These are phyloP conservation scores for Ascochyta fabae DNA, from an alignment of 2,329 filamentous ascomycete species.

Conservation along the genomic window DNA sequence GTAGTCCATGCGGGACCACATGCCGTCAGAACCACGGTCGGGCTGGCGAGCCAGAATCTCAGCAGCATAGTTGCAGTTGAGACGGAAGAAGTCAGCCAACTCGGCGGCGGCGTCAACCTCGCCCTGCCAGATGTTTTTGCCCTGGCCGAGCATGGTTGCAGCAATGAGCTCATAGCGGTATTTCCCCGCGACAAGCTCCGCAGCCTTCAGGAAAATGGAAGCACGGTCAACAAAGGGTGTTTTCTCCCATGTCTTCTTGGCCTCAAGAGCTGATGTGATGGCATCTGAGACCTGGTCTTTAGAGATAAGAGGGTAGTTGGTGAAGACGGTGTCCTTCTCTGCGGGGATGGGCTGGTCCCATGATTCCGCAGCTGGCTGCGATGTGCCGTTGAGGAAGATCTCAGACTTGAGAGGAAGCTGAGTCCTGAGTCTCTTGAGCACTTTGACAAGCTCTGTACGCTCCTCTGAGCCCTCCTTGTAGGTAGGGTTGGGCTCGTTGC, in stretches of 20 bases:
- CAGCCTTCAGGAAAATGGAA: slow-evolving; percentile 91
- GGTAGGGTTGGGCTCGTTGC: slow-evolving; percentile 41
- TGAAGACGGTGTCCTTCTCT: slow-evolving; percentile 72
- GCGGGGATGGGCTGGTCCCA: slow-evolving; percentile 38
- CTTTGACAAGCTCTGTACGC: slow-evolving; percentile 32
- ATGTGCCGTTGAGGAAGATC: slow-evolving; percentile 35
- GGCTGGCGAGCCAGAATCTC: slow-evolving; percentile 88
- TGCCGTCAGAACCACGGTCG: slow-evolving; percentile 75
- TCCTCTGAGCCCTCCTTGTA: slow-evolving; percentile 39
- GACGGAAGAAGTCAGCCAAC: slow-evolving; percentile 85
- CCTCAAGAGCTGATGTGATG: slow-evolving; percentile 81
- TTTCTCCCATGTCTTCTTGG: slow-evolving; percentile 82
- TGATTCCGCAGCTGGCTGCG: slow-evolving; percentile 30
- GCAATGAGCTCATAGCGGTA: slow-evolving; percentile 97
- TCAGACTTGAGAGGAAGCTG: slow-evolving; percentile 38
- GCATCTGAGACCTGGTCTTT: slow-evolving; percentile 75
- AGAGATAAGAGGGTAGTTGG: slow-evolving; percentile 81
- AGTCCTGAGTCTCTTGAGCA: slow-evolving; percentile 32
- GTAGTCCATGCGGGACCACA: slow-evolving; percentile 88
- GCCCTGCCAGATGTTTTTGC: slow-evolving; percentile 97
- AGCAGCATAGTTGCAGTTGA: slow-evolving; percentile 91
- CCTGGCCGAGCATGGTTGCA: slow-evolving; percentile 91
- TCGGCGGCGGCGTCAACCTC: slow-evolving; percentile 95
- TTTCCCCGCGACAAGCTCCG: slow-evolving; percentile 85
- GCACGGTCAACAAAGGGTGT: slow-evolving; percentile 88